Conservation (phyloP, 305 asterid genomes). For the Fraxinus baroniana region DNA sequence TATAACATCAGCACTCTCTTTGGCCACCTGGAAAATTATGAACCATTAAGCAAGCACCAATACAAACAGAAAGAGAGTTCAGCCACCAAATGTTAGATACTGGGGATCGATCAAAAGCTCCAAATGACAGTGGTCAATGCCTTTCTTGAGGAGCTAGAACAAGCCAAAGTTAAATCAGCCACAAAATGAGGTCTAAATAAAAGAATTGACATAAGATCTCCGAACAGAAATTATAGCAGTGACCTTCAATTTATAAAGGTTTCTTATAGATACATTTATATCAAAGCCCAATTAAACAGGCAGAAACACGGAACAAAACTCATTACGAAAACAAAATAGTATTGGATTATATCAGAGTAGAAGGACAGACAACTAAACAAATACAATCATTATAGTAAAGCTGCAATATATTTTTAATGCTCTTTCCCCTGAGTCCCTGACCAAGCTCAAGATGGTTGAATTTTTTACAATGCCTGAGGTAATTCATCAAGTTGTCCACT, state of each 20-base stretch:
- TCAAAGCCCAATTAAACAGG: not conserved
- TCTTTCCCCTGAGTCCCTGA: not conserved
- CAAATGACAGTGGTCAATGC: not conserved
- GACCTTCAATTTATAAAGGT: not conserved
- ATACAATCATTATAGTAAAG: not conserved
- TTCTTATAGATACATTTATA: not conserved
- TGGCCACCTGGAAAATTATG: constrained; percentile 66
- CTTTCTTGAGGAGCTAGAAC: not conserved
- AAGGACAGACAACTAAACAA: not conserved
- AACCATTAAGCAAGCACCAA: constrained; percentile 6
- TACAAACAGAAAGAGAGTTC: not conserved
- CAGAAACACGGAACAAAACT: not conserved
- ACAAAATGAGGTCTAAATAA: not conserved
- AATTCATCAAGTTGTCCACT: not conserved
- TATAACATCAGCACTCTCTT: constrained; percentile 95
- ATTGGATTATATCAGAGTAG: not conserved
- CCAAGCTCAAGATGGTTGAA: not conserved
- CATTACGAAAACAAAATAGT: not conserved
- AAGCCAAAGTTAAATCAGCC: not conserved
- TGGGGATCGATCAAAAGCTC: not conserved
- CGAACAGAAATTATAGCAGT: not conserved
- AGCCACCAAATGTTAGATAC: not conserved
- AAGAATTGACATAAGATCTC: not conserved
- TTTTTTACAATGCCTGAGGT: not conserved
- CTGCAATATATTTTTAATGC: not conserved